A percentile compares a stretch with the other conserved stretches of the same genome.
phyloP scores from a whole-genome alignment of 495 filamentous ascomycete species.

The Neurospora terricola region DNA sequence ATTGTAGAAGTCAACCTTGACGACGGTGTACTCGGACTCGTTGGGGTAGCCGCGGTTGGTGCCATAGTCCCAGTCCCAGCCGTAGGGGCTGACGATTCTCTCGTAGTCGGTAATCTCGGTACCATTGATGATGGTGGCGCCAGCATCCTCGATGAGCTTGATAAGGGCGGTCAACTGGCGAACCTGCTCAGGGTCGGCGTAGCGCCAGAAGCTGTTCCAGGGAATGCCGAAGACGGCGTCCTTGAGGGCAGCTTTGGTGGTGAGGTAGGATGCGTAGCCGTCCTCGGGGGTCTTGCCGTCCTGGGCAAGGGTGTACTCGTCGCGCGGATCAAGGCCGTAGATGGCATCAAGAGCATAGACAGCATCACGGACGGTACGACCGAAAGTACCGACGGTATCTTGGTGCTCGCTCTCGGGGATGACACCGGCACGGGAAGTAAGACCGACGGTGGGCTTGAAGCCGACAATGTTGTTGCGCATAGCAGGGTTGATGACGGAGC shows the following conservation, averaged over 20 bases:
- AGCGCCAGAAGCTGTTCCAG: constrained; percentile 58
- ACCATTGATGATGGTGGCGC: constrained; percentile 59
- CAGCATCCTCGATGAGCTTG: constrained; percentile 44
- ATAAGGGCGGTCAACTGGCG: constrained; percentile 43
- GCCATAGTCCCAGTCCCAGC: constrained; percentile 68
- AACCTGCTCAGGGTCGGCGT: constrained; percentile 44
- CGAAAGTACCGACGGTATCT: constrained; percentile 59
- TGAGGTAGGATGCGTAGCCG: constrained; percentile 48
- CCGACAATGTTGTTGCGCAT: constrained; percentile 51
- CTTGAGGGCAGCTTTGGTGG: constrained; percentile 41
- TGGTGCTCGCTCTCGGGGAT: constrained; percentile 57
- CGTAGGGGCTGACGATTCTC: constrained; percentile 49
- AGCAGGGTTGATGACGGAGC: constrained; percentile 57
- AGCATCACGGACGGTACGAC: constrained; percentile 55
- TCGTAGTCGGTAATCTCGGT: constrained; percentile 57
- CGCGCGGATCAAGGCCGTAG: constrained; percentile 32
- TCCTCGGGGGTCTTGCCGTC: constrained; percentile 35
- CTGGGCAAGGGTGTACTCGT: constrained; percentile 44
- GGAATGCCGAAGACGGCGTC: constrained; percentile 60
- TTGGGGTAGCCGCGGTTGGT: constrained; percentile 52
- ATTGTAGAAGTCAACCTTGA: constrained; percentile 73
- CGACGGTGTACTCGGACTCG: constrained; percentile 59
- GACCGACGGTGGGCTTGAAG: constrained; percentile 60
- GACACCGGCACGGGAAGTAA: constrained; percentile 52
- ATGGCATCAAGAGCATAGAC: constrained; percentile 57